Evolutionary conservation across 2,329 filamentous ascomycete species (phyloP), one percentile per base, ranked within the genome.

Genomic region (Claviceps capensis): DNA sequence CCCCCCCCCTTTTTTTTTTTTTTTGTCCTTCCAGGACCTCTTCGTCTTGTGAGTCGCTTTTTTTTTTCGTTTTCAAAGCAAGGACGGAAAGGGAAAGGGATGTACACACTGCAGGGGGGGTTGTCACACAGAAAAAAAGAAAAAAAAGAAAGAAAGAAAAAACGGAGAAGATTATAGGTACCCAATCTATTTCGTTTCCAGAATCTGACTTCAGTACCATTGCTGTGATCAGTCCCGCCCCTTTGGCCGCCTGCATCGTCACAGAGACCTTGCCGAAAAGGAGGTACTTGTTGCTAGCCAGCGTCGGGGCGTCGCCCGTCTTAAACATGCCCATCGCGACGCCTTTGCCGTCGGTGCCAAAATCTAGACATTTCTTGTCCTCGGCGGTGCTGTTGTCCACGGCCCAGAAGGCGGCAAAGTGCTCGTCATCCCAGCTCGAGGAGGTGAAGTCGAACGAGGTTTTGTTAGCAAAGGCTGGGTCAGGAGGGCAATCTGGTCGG

Each of bases 211-310:
- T 83, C 57, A 93, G 67, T 22, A 91, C 83, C 9, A 85, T 74
- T 52, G 83, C 85, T 66, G 84, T 89, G 56, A 93, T 83, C 54
- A 91, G 85, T 46, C 87, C 87, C 1, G 73, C 75, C 2, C 86
- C 86, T 2, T 82, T 77, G 22, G 86, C 83, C 11, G 85, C 78
- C 63, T 85, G 83, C 65, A 88, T 71, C 22, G 76, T 75, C 50
- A 84, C 79, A 44, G 85, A 81, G 55, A 88, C 80, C 58, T 79
- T 81, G 51, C 87, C 87, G 62, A 89, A 93, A 82, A 93, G 88
- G 63, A 93, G 83, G 69, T 91, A 91, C 75, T 83, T 88, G 58
- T 82, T 75, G 40, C 76, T 76, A 61, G 75, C 76, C 65, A 88
- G 85, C 3, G 79, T 81, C 7, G 83, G 77, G 34, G 72, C 74